Evolutionary conservation across 345 rosid genomes (phyloP).

Genomic region (Orychophragmus violaceus): DNA sequence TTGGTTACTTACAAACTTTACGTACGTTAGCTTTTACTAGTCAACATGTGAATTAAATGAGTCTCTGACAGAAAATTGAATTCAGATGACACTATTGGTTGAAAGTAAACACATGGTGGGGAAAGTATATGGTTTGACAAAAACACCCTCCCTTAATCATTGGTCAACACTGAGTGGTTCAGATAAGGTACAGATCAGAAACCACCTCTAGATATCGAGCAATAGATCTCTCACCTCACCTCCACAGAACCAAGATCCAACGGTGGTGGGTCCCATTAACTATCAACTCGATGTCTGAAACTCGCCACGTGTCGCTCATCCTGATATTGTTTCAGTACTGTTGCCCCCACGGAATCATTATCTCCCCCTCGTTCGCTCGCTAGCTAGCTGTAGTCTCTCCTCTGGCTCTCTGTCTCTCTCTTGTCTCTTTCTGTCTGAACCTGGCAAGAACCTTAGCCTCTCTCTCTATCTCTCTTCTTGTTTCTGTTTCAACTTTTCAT

Average conservation of each 20-base stretch:
- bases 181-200: background rate
- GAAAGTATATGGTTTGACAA: no score
- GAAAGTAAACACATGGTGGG: no score
- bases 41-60: no score
- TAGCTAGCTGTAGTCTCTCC: background rate
- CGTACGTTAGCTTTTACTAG: no score
- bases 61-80: no score
- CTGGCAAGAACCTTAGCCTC: constrained; percentile 17
- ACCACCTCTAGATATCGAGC: background rate
- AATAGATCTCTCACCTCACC: background rate
- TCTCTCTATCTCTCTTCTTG: background rate
- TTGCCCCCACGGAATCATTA: background rate
- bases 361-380: background rate
- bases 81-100: no score
- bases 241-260: background rate
- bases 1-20: no score
- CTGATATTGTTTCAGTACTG: background rate
- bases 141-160: background rate
- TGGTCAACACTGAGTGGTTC: background rate
- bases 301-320: background rate
- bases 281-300: background rate
- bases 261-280: background rate
- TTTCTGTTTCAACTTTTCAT: constrained; percentile 11
- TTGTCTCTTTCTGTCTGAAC: constrained; percentile 34
- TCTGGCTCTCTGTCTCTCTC: no score